Conservation (phyloP, 75 land plant species). For the Sequoiadendron giganteum region DNA sequence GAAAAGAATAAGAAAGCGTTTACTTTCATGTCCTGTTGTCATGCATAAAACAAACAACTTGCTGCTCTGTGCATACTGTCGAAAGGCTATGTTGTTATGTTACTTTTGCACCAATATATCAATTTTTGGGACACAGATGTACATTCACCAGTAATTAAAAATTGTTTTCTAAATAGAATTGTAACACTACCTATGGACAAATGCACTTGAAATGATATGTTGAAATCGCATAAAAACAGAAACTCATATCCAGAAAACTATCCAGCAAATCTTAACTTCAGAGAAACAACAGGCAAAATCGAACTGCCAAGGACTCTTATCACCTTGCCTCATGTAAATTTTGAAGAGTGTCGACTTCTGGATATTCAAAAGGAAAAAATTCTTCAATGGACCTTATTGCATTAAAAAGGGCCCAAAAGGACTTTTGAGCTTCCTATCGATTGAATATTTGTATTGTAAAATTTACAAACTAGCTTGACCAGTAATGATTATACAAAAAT, state of each 20-base stretch:
- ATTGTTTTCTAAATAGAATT: not conserved
- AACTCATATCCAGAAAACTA: not conserved
- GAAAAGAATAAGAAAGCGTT: not conserved
- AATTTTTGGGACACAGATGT: not conserved
- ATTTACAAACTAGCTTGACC: conserved; percentile 9
- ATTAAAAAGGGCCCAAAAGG: conserved; percentile 7
- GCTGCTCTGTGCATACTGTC: not conserved
- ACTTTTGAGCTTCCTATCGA: conserved; percentile 11
- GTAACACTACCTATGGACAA: not conserved
- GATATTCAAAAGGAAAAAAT: not conserved
- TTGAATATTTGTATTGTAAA: conserved; percentile 14
- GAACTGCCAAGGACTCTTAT: not conserved
- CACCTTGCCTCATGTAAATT: not conserved
- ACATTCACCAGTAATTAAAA: not conserved
- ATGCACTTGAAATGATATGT: not conserved
- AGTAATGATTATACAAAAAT: conserved; percentile 11
- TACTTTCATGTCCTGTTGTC: not conserved
- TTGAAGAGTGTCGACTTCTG: not conserved
- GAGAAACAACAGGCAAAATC: not conserved
- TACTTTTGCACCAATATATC: not conserved
- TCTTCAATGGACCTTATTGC: conserved; percentile 1
- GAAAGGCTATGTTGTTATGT: not conserved
- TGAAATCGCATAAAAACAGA: not conserved
- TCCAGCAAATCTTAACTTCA: not conserved
- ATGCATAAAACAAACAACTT: not conserved